Evolutionary conservation across 2,329 filamentous ascomycete species (phyloP), one percentile per base, ranked within the genome.

Genomic region (Scolecobasidium constrictum): DNA sequence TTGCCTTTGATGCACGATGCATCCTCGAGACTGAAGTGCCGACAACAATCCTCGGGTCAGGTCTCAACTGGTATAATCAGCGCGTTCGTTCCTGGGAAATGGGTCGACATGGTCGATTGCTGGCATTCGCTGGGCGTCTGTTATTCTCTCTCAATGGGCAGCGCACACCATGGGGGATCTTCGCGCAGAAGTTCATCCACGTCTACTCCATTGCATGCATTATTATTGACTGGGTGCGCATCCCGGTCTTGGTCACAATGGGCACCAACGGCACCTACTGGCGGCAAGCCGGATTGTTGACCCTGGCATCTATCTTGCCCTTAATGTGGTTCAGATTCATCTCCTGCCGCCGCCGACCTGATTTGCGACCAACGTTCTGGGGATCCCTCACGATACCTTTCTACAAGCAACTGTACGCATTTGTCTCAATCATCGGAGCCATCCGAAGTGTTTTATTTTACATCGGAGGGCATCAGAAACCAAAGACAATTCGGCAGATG

Each of bases 11-110:
- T 15, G 46, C 47, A 19, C 45, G 47, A 2, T 49, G 43, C 19
- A 38, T 45, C 20, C 47, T 52, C 11, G 50, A 45, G 33, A 52
- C 50, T 4, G 50, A 52, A 43, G 50, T 49, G 3, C 48, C 50
- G 2, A 50, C 48, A 4, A 50, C 50, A 2, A 38, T 52, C 38
- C 38, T 52, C 31, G 48, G 50, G 2, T 47, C 43, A 3, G 49
- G 48, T 9, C 47, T 51, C 19, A 50, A 50, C 16, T 50, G 49
- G 48, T 51, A 44, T 36, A 50, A 50, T 18, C 49, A 50, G 34
- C 47, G 49, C 7, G 35, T 46, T 9, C 40, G 44, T 5, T 49
- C 48, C 0, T 51, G 49, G 49, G 49, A 51, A 19, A 51, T 51
- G 49, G 49, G 49, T 12, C 48, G 48, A 12, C 49, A 51, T 21